Conservation (phyloP, 2,329 filamentous ascomycete species). For the Neocucurbitaria cava region DNA sequence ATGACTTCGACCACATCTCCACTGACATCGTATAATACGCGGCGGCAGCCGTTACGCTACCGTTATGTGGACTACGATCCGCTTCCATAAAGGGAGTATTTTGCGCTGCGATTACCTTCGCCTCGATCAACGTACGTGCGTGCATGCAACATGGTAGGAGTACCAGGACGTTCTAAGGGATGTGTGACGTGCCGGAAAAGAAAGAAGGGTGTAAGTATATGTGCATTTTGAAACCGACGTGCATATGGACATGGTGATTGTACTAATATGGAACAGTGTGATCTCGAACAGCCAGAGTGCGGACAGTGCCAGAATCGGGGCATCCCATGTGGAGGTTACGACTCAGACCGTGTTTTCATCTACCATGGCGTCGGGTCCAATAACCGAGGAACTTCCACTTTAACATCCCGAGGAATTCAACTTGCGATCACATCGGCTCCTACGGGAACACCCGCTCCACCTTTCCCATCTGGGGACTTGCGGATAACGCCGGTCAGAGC, state of each 20-base stretch:
- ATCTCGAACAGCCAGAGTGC: slow-evolving; percentile 67
- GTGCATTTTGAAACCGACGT: not conserved
- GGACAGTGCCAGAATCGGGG: slow-evolving; percentile 66
- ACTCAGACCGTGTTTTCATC: slow-evolving; percentile 69
- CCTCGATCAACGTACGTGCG: not conserved
- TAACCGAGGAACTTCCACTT: not conserved
- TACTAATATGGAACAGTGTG: slow-evolving; percentile 56
- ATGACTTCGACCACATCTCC: not conserved
- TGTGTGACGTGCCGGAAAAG: slow-evolving; percentile 46
- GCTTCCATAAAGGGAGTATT: slow-evolving; percentile 24
- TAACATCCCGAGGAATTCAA: not conserved
- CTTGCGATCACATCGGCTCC: not conserved
- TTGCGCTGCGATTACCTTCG: slow-evolving; percentile 14
- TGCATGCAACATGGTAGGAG: slow-evolving; percentile 25
- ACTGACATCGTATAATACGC: not conserved
- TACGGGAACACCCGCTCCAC: slow-evolving; percentile 4
- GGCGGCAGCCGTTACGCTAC: not conserved
- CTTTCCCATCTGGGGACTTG: slow-evolving; percentile 1
- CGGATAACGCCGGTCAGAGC: slow-evolving; percentile 5
- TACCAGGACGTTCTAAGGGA: slow-evolving; percentile 43
- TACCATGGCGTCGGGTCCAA: slow-evolving; percentile 16
- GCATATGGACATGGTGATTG: not conserved
- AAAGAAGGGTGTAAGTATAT: slow-evolving; percentile 62
- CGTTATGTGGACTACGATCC: not conserved
- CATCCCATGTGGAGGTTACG: slow-evolving; percentile 68